phyloP scores from a whole-genome alignment of 1,139 yeast species.

The Eremothecium cymbalariae region DNA sequence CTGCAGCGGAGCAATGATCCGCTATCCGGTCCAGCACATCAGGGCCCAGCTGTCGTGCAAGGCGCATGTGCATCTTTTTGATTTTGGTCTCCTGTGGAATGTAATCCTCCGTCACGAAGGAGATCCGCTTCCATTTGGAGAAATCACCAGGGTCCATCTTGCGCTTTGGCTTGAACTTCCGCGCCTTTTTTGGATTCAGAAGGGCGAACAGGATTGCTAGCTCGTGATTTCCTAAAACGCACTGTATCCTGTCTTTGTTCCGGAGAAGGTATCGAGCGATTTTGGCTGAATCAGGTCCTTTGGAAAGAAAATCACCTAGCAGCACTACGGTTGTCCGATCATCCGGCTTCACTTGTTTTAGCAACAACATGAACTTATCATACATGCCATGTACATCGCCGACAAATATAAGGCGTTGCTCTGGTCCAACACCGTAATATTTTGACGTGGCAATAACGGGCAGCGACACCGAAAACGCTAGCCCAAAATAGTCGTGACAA shows the following conservation, averaged over 20 bases:
- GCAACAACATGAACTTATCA: conserved; percentile 43
- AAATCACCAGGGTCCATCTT: conserved; percentile 6
- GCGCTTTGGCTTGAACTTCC: conserved; percentile 2
- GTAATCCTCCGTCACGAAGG: conserved; percentile 15
- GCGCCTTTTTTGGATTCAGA: conserved; percentile 13
- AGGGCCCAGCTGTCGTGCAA: conserved; percentile 21
- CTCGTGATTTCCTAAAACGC: conserved; percentile 89
- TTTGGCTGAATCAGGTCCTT: conserved; percentile 69
- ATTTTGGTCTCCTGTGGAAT: conserved; percentile 18
- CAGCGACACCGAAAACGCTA: too few species aligned
- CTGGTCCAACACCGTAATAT: neutral
- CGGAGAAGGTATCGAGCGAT: conserved; percentile 60
- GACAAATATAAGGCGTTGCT: conserved; percentile 44
- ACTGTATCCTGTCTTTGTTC: conserved; percentile 43
- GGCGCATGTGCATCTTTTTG: conserved; percentile 15
- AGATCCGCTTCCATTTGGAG: conserved; percentile 10
- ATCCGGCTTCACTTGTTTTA: conserved; percentile 45
- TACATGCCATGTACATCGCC: conserved; percentile 89
- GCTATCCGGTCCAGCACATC: conserved; percentile 17
- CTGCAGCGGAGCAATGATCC: conserved; percentile 17
- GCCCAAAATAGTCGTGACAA: too few species aligned
- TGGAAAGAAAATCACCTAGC: conserved; percentile 78
- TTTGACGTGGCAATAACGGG: too few species aligned
- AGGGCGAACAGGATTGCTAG: conserved; percentile 33
- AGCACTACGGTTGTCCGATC: conserved; percentile 31